Evolutionary conservation across 805 yeast species (phyloP), one percentile per base, ranked within the genome.

Genomic region (Kregervanrija pseudodelftensis): DNA sequence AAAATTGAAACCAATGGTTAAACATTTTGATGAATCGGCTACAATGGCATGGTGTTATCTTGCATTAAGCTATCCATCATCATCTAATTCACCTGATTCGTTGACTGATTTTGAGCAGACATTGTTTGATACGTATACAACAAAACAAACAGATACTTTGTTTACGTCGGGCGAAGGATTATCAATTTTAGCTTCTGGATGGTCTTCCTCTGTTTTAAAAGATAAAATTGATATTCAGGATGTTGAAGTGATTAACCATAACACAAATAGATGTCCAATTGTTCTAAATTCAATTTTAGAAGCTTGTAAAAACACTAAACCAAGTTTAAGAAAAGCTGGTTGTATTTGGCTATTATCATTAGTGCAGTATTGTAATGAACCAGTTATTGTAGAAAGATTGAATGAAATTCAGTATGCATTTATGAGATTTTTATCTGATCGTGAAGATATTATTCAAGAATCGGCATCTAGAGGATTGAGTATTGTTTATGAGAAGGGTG

Each of bases 391-490:
- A 0, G 56, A 57, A 17, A 65, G 64, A 4, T 69, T 87, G 0
- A 65, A 77, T n/a, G 74, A 74, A 17, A 77, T 89, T 37, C 96
- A 91, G 59, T 57, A 74, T 4, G 66, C 83, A 1, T 90, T 91
- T 55, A 79, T 88, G 85, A 73, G 75, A 48, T 85, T 86, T 56
- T 68, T 91, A 44, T 80, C 86, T 0, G 93, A 85, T 50, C 69
- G 81, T 42, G 96, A 91, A 58, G 96, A 90, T 30, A 63, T 89
- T 14, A 70, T 89, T n/a, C 97, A 91, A 58, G 97, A 91, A 48
- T 76, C 93, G 11, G 96, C 98, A 0, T 80, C 95, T 0, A 72
- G 95, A 52, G 99, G 97, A 3, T 69, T 91, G 42, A 79, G 90
- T 50, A 66, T 90, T 13, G 74, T 89, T 4, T 91, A 85, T 57